These are phyloP conservation scores for Polygonum maritimum DNA, from an alignment of 148 eudicot species.

Conservation along the genomic window DNA sequence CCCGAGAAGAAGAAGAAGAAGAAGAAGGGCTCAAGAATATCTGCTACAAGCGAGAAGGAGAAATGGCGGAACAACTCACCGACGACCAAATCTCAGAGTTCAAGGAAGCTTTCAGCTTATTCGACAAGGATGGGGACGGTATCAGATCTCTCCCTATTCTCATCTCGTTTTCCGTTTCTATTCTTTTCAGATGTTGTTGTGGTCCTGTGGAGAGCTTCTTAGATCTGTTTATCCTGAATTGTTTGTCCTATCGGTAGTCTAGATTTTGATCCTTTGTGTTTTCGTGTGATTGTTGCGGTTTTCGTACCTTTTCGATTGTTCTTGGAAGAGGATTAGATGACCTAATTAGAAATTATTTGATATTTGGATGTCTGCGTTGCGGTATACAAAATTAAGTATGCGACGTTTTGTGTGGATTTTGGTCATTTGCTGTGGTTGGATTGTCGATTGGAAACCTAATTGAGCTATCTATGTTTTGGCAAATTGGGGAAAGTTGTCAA, in stretches of 20 bases:
- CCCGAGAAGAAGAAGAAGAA: background rate
- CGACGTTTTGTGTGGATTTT: too few relatives aligned
- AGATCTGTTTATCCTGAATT: background rate
- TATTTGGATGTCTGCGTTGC: too few relatives aligned
- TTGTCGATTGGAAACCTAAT: too few relatives aligned
- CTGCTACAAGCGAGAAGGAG: background rate
- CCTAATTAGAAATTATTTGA: background rate
- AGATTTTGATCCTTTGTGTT: background rate
- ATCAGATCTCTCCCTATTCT: background rate
- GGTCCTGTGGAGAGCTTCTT: background rate
- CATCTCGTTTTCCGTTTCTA: background rate
- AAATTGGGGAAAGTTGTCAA: background rate
- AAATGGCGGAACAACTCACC: constrained; percentile 19
- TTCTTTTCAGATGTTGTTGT: background rate
- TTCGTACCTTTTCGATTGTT: background rate
- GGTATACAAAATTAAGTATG: too few relatives aligned
- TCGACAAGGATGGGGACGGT: constrained; percentile 22
- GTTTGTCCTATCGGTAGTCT: background rate
- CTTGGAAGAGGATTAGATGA: background rate
- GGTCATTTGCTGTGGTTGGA: too few relatives aligned
- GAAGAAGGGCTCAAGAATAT: background rate
- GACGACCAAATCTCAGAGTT: constrained; percentile 21
- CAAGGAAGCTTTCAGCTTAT: constrained; percentile 20
- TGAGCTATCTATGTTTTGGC: background rate
- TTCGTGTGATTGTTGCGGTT: background rate